These are phyloP conservation scores for Dissoconium aciculare DNA, from an alignment of 2,329 filamentous ascomycete genomes.

Conservation along the genomic window DNA sequence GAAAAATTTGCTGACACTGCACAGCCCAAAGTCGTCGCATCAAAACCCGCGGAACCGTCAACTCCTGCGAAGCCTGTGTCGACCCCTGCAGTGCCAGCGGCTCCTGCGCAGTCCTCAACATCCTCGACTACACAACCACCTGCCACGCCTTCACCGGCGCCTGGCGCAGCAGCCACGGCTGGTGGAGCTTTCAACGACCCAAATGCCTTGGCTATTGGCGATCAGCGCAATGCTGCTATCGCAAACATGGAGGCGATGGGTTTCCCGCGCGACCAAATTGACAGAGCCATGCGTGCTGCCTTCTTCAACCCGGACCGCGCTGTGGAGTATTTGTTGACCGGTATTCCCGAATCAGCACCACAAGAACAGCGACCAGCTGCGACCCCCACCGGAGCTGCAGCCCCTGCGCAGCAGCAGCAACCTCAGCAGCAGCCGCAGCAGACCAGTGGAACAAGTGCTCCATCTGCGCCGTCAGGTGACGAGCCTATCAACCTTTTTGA, in stretches of 20 bases:
- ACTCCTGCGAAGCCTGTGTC: slow-evolving; percentile 36
- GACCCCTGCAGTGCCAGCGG: slow-evolving; percentile 25
- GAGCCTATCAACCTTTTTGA: slow-evolving; percentile 81
- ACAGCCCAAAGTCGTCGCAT: slow-evolving; percentile 54
- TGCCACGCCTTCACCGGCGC: slow-evolving; percentile 36
- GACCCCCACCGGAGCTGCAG: slow-evolving; percentile 23
- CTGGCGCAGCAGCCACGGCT: slow-evolving; percentile 29
- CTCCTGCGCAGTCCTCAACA: slow-evolving; percentile 45
- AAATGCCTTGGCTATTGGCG: slow-evolving; percentile 73
- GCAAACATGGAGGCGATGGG: slow-evolving; percentile 96
- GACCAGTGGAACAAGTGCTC: too few relatives aligned
- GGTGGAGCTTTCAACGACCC: slow-evolving; percentile 47
- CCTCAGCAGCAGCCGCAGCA: slow-evolving; percentile 71
- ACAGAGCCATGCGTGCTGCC: slow-evolving; percentile 86
- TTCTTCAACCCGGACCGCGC: slow-evolving; percentile 96
- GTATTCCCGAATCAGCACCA: slow-evolving; percentile 74
- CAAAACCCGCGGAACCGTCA: slow-evolving; percentile 37
- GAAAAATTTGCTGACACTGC: slow-evolving; percentile 5
- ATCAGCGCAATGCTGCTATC: slow-evolving; percentile 67
- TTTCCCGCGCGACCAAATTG: slow-evolving; percentile 75
- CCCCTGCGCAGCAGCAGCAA: slow-evolving; percentile 24
- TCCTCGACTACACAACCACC: slow-evolving; percentile 37
- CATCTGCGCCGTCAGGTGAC: too few relatives aligned
- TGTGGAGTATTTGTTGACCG: slow-evolving; percentile 85
- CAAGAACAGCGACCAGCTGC: slow-evolving; percentile 48